Percentiles rank a stretch among this genome's conserved stretches.
Evolutionary conservation across 83 land plant species (phyloP).

Genomic region (Picea mariana): DNA sequence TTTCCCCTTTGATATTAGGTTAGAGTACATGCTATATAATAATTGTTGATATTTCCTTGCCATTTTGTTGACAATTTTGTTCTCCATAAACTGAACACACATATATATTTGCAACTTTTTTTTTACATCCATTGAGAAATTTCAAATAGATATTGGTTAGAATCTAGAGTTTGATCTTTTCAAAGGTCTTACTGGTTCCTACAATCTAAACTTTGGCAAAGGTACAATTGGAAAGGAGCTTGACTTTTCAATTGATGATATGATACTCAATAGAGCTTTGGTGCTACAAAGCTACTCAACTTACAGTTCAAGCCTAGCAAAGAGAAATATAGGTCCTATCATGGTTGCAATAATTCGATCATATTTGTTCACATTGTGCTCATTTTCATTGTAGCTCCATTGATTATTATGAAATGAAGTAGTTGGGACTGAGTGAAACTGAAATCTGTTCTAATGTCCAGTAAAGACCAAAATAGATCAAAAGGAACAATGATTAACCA

Average conservation of each 20-base stretch:
- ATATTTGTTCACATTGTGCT: no score
- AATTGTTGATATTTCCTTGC: neutral
- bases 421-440: no score
- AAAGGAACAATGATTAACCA: no score
- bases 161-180: slow-evolving; percentile 84
- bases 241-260: slow-evolving; percentile 94
- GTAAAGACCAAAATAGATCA: no score
- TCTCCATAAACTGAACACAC: neutral
- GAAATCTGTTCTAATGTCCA: no score
- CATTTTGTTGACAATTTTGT: neutral
- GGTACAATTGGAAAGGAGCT: slow-evolving; percentile 91
- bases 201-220: slow-evolving; percentile 91
- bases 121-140: slow-evolving; percentile 93
- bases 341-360: neutral
- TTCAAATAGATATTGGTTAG: slow-evolving; percentile 75
- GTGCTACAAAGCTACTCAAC: slow-evolving; percentile 37
- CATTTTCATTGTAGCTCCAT: no score
- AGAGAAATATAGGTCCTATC: neutral
- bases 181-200: slow-evolving; percentile 90
- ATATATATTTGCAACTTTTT: slow-evolving; percentile 70
- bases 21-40: neutral
- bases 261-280: slow-evolving; percentile 76
- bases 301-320: slow-evolving; percentile 1
- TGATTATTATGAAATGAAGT: no score
- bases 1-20: slow-evolving; percentile 97